Evolutionary conservation across 495 filamentous ascomycete genomes (phyloP).

Genomic region (Staphylotrichum longicolle): DNA sequence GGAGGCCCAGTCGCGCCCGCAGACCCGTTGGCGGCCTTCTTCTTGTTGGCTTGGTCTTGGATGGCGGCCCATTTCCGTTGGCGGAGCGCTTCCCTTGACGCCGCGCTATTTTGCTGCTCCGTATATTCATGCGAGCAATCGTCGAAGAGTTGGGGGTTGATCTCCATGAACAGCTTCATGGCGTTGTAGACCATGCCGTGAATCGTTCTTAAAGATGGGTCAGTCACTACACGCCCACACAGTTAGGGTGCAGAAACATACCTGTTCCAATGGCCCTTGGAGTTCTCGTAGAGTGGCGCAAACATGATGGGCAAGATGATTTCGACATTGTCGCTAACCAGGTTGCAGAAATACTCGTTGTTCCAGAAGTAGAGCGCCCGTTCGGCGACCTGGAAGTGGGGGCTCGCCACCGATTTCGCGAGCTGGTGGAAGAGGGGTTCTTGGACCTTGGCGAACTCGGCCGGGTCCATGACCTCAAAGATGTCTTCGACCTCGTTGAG

Average conservation of each 20-base stretch:
- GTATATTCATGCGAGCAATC: conserved; percentile 98
- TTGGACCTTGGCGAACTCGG: conserved; percentile 97
- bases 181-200: conserved; percentile 99
- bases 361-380: conserved; percentile 99
- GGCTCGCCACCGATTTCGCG: conserved; percentile 95
- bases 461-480: conserved; percentile 99
- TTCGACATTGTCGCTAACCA: conserved; percentile 98
- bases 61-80: conserved; percentile 85
- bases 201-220: conserved; percentile 66
- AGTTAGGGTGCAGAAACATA: conserved; percentile 40
- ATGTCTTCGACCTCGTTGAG: conserved; percentile 99
- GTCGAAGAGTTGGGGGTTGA: conserved; percentile 97
- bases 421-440: conserved; percentile 95
- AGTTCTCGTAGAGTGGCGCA: conserved; percentile 96
- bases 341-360: conserved; percentile 99
- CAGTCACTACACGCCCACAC: conserved; percentile 1
- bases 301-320: conserved; percentile 99
- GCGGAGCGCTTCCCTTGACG: conserved; percentile 70
- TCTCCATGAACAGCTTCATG: conserved; percentile 99
- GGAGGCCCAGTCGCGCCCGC: conserved; percentile 19
- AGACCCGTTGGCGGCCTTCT: conserved; percentile 41
- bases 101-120: conserved; percentile 88
- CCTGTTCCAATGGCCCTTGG: conserved; percentile 99
- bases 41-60: conserved; percentile 69
- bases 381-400: conserved; percentile 98